These are phyloP conservation scores for Nidula niveotomentosa DNA, from an alignment of 1,284 basidiomycete species.

Conservation along the genomic window DNA sequence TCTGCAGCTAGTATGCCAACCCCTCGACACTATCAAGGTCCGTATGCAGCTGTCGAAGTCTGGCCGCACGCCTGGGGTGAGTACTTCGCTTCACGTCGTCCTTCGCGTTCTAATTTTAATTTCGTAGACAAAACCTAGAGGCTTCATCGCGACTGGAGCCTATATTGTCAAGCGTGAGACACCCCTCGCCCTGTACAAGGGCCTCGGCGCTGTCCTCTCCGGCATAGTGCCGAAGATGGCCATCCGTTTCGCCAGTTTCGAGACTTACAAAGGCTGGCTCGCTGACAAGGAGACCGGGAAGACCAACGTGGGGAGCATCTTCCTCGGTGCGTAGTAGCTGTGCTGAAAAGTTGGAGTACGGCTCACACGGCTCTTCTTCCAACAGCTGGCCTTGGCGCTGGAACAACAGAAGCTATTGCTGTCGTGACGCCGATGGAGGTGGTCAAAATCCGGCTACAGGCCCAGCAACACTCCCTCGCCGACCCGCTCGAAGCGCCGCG, in stretches of 20 bases:
- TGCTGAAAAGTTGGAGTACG: no score
- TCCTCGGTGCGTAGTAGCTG: conserved; percentile 56
- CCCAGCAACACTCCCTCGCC: conserved; percentile 96
- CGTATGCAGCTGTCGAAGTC: conserved; percentile 95
- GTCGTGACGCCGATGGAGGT: conserved; percentile 99
- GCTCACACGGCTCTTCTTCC: conserved; percentile 2
- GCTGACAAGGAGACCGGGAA: conserved; percentile 77
- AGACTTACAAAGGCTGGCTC: conserved; percentile 88
- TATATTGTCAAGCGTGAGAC: conserved; percentile 93
- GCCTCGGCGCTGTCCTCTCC: conserved; percentile 95
- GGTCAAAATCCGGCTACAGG: conserved; percentile 98
- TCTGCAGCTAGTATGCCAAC: conserved; percentile 71
- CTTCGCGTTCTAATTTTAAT: not conserved
- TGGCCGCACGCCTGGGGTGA: conserved; percentile 75
- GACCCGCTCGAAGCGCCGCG: conserved; percentile 94
- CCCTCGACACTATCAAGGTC: conserved; percentile 97
- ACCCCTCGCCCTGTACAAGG: conserved; percentile 96
- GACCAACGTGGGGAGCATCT: conserved; percentile 76
- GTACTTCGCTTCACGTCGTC: conserved; percentile 26
- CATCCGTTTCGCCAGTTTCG: conserved; percentile 98
- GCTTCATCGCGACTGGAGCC: conserved; percentile 90
- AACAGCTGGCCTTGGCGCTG: conserved; percentile 89
- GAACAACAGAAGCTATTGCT: conserved; percentile 90
- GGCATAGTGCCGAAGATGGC: conserved; percentile 99
- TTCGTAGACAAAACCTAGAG: conserved; percentile 83